Evolutionary conservation across 169 alveolate genomes (phyloP), one percentile per base, ranked within the genome.

Genomic region (Theileria parva): DNA sequence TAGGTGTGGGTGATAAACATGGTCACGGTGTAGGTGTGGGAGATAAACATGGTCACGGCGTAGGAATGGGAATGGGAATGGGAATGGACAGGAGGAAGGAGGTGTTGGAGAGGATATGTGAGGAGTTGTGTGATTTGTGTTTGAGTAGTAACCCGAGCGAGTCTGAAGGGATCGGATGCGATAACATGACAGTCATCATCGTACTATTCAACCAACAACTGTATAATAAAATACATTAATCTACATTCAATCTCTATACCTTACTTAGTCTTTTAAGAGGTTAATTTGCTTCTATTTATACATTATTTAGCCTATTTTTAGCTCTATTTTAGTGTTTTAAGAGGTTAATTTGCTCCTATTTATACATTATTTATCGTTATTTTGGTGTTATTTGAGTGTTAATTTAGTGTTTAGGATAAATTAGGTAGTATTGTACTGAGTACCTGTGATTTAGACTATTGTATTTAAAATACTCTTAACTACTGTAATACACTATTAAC

Each of bases 101-200:
- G 57, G 81, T 81, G 65, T 85, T 93, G 37, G 88, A 93, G 3
- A 88, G 80, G 55, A 93, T 94, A 17, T 92, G 95, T 69, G 97
- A 93, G 72, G 97, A 95, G 65, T 64, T 93, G 65, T 92, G 97
- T 85, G 97, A 95, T 83, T 93, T 87, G 50, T 95, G 97, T 63
- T 76, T 95, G 53, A 93, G 97, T 19, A 92, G 88, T 53, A 94
- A 94, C 88, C 95, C 94, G 27, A 89, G 92, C 63, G 94, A 87
- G 34, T 88, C 89, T 64, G 98, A 92, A 71, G 98, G 98, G 27
- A 88, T 94, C 44, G 99, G 99, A 0, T 96, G 99, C 73, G 99
- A 96, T 86, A 97, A 97, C 77, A 97, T 96, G 99, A 96, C 98
- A 17, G 87, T 93, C 57, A 89, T 96, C 74, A 89, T 95, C 19